Percentiles rank a stretch among this genome's conserved stretches.
Evolutionary conservation across 768 basidiomycete genomes (phyloP).

Genomic region (Gyrodon lividus): DNA sequence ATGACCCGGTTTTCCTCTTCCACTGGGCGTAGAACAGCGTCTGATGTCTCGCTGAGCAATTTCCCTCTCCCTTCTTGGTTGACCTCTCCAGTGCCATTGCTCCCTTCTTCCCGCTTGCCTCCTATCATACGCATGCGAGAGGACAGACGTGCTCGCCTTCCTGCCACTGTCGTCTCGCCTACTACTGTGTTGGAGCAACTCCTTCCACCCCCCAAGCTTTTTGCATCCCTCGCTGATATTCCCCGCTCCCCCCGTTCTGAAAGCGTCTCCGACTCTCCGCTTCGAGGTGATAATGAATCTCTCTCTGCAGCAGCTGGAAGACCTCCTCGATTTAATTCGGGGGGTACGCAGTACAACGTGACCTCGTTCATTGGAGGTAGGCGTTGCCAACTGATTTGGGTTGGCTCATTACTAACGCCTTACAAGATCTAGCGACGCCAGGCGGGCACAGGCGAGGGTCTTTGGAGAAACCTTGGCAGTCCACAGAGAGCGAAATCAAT

Average conservation of each 20-base stretch:
- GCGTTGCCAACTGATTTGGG: slow-evolving; percentile 12
- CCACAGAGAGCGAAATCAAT: slow-evolving; percentile 5
- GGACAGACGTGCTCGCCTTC: slow-evolving; percentile 19
- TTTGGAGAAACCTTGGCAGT: slow-evolving; percentile 4
- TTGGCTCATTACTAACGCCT: slow-evolving; percentile 3
- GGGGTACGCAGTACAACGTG: slow-evolving; percentile 62
- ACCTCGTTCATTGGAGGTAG: slow-evolving; percentile 68
- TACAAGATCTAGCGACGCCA: slow-evolving; percentile 36
- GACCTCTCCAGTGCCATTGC: slow-evolving; percentile 16
- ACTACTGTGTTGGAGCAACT: slow-evolving; percentile 4
- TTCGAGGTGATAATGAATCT: slow-evolving; percentile 10
- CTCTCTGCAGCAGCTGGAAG: slow-evolving; percentile 15
- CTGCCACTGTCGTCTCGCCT: slow-evolving; percentile 1
- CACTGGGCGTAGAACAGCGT: slow-evolving; percentile 23
- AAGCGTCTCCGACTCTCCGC: slow-evolving; percentile 19
- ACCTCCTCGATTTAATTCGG: slow-evolving; percentile 37
- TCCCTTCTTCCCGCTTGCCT: slow-evolving; percentile 14
- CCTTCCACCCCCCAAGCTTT: slow-evolving; percentile 21
- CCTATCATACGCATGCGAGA: slow-evolving; percentile 22
- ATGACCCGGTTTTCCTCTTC: slow-evolving; percentile 22
- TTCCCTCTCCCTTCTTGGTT: slow-evolving; percentile 64
- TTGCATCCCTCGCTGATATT: slow-evolving; percentile 22
- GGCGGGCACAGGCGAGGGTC: slow-evolving; percentile 9
- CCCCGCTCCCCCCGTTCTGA: slow-evolving; percentile 15
- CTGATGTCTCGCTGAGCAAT: slow-evolving; percentile 67